Percentiles rank a stretch among this genome's conserved stretches.
Conservation (phyloP, 805 yeast genomes). For the Sungouiozyma ichnusensis region DNA sequence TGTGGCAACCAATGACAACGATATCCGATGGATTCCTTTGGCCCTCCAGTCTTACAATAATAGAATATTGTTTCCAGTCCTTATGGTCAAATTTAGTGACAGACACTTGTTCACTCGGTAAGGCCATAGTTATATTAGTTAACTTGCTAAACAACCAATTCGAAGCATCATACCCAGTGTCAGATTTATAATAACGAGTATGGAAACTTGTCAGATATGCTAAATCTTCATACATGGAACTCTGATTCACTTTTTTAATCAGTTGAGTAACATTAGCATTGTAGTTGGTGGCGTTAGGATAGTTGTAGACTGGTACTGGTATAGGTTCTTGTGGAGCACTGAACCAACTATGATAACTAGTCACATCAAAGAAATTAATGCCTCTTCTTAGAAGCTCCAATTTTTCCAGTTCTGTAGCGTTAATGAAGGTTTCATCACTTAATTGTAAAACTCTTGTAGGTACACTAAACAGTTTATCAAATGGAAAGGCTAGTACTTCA, state of each 20-base stretch:
- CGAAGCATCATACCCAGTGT: constrained; percentile 61
- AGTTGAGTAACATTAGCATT: constrained; percentile 33
- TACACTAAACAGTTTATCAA: constrained; percentile 1
- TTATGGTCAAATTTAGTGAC: constrained; percentile 48
- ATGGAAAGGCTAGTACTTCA: constrained; percentile 1
- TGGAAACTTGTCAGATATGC: constrained; percentile 56
- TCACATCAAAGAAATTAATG: constrained; percentile 53
- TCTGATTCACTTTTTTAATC: constrained; percentile 35
- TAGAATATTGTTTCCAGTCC: constrained; percentile 69
- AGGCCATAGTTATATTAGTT: constrained; percentile 15
- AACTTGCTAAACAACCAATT: constrained; percentile 53
- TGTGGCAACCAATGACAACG: constrained; percentile 81
- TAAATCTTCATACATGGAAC: constrained; percentile 42
- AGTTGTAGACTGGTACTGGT: constrained; percentile 30
- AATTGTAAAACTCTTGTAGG: constrained; percentile 19
- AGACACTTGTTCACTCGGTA: constrained; percentile 30
- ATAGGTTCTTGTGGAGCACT: constrained; percentile 6
- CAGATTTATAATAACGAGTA: constrained; percentile 68
- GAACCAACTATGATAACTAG: constrained; percentile 28
- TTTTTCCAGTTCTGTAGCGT: constrained; percentile 35
- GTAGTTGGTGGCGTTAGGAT: constrained; percentile 40
- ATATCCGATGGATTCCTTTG: constrained; percentile 29
- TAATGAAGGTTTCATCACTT: constrained; percentile 14
- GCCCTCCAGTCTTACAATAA: constrained; percentile 58
- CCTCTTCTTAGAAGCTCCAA: constrained; percentile 38